Evolutionary conservation across 352 stramenopile species (phyloP), one percentile per base, ranked within the genome.

Genomic region (Phytophthora palmivora): DNA sequence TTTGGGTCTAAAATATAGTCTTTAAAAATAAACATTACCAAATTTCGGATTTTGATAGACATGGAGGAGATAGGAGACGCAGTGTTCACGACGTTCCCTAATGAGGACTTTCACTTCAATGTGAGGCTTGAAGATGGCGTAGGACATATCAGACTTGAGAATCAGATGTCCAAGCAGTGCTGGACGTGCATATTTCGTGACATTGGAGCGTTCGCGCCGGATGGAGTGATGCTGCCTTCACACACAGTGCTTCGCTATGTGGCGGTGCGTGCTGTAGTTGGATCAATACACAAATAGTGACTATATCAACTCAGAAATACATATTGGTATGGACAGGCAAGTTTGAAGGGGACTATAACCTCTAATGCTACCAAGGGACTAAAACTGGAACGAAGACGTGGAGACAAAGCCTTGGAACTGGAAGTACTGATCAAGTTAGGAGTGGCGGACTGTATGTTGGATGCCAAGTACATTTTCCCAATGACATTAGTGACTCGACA

Each of bases 51-150:
- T 46, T n/a, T n/a, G n/a, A 50, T 9, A 37, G 26, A 21, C n/a
- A 67, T 68, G 59, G 44, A 68, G 36, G 52, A 63, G 16, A 44
- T 63, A 22, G 58, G 60, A 15, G 60, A 47, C 10, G 51, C 52
- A 28, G 43, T 39, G 28, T 68, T 68, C 24, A 18, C 3, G 22
- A 57, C 44, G 36, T 68, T 68, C 30, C 52, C 52, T 8, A 52
- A 37, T 21, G 59, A 68, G 43, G 6, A 28, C n/a, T 68, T 68
- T 37, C 52, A 52, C 52, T 68, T 63, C 51, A 38, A 28, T 18
- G 52, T 68, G 28, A 24, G 32, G 36, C 37, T 37, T 9, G 36
- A 51, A n/a, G 28, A 44, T 32, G 44, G 22, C 4, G 44, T 52
- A 11, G 52, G 44, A 8, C 24, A 45, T 6, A 57, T 68, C 18